These are phyloP conservation scores for Amaranthus hypochondriacus DNA, from an alignment of 148 eudicot species.

Conservation along the genomic window DNA sequence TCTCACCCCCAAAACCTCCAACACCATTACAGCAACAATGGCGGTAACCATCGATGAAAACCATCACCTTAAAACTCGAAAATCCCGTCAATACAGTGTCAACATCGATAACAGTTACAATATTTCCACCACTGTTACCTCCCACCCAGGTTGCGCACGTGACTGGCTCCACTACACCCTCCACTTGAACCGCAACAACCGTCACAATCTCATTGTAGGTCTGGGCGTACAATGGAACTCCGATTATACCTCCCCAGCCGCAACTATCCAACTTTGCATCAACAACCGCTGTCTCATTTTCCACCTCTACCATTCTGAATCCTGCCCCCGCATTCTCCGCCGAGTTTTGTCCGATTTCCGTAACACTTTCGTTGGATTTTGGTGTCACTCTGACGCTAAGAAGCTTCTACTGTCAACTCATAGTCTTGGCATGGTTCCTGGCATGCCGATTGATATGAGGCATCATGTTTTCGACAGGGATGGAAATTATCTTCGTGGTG, in stretches of 20 bases:
- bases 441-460: constrained; percentile 14
- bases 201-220: constrained; percentile 29
- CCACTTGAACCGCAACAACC: constrained; percentile 5
- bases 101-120: neutral
- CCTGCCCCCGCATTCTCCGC: constrained; percentile 18
- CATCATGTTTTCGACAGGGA: neutral
- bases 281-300: constrained; percentile 27
- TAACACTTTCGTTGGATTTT: constrained; percentile 38
- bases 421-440: neutral
- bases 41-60: neutral
- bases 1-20: too few species aligned
- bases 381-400: constrained; percentile 12
- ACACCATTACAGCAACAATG: neutral
- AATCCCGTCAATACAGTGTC: constrained; percentile 8
- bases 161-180: constrained; percentile 25
- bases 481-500: neutral
- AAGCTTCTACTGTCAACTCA: constrained; percentile 13
- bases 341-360: constrained; percentile 16
- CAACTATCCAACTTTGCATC: constrained; percentile 39
- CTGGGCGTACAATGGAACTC: constrained; percentile 42
- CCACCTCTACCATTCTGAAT: constrained; percentile 25
- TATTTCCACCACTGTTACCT: constrained; percentile 25
- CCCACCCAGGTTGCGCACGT: constrained; percentile 16
- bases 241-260: constrained; percentile 8
- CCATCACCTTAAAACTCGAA: neutral